Conservation (phyloP, 2,329 filamentous ascomycete genomes). For the Drechslerella coelobrocha region DNA sequence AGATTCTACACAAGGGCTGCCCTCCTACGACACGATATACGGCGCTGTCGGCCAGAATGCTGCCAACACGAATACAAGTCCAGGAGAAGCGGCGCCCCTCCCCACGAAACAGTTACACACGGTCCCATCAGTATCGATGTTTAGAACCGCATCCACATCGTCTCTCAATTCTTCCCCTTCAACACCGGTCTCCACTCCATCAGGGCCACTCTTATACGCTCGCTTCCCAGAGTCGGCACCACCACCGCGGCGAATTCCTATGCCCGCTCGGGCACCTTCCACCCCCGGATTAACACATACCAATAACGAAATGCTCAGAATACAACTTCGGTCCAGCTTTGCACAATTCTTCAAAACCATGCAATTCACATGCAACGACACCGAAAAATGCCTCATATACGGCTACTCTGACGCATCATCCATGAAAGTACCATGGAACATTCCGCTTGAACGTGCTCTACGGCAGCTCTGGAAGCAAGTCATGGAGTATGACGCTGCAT, state of each 20-base stretch:
- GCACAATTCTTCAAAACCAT: slow-evolving; percentile 44
- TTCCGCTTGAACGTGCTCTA: slow-evolving; percentile 39
- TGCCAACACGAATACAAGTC: neutral
- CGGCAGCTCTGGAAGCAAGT: slow-evolving; percentile 46
- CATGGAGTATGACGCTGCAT: slow-evolving; percentile 38
- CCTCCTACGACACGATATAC: slow-evolving; percentile 43
- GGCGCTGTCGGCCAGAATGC: slow-evolving; percentile 20
- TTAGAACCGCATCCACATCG: slow-evolving; percentile 29
- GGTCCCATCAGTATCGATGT: slow-evolving; percentile 38
- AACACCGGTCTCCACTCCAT: slow-evolving; percentile 1
- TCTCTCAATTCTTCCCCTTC: slow-evolving; percentile 9
- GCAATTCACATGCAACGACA: slow-evolving; percentile 40
- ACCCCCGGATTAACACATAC: slow-evolving; percentile 40
- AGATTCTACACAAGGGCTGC: slow-evolving; percentile 19
- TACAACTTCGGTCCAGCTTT: slow-evolving; percentile 33
- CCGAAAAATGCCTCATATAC: slow-evolving; percentile 46
- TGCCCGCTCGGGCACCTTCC: slow-evolving; percentile 29
- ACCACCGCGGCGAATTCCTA: slow-evolving; percentile 34
- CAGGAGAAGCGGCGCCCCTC: slow-evolving; percentile 19
- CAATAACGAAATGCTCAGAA: slow-evolving; percentile 24
- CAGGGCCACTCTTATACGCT: slow-evolving; percentile 27
- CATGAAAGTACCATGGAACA: slow-evolving; percentile 47
- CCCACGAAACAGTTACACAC: slow-evolving; percentile 34
- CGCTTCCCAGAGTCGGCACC: slow-evolving; percentile 37
- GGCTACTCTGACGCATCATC: slow-evolving; percentile 28